Evolutionary conservation across 257 asterid species (phyloP).

Genomic region (Solanum pinnatisectum): DNA sequence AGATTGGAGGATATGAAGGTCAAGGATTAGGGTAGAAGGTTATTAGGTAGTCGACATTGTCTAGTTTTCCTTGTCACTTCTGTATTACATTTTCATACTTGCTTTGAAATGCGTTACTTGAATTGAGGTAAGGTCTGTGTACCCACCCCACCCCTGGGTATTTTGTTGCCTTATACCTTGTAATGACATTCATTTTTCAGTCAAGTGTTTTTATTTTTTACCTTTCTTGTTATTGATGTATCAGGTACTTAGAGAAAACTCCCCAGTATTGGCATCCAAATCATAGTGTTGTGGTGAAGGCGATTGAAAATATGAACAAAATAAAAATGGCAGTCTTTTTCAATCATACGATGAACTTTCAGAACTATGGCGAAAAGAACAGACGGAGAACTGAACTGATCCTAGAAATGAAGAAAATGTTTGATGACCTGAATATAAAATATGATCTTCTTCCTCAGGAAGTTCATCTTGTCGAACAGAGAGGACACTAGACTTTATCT

Average conservation of each 20-base stretch:
- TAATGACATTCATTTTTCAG: neutral
- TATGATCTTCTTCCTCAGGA: constrained; percentile 80
- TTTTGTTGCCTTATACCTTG: neutral
- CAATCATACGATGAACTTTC: constrained; percentile 84
- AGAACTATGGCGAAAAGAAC: constrained; percentile 51
- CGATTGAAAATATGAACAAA: constrained; percentile 83
- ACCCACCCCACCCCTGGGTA: neutral
- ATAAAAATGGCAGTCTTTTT: constrained; percentile 61
- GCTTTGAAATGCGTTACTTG: neutral
- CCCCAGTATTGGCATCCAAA: constrained; percentile 74
- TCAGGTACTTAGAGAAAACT: constrained; percentile 62
- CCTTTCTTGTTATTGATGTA: neutral
- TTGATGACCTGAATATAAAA: constrained; percentile 63
- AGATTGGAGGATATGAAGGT: neutral
- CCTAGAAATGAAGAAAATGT: constrained; percentile 63
- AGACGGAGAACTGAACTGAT: constrained; percentile 53
- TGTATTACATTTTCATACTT: neutral
- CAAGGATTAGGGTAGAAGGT: neutral
- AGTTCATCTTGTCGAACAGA: constrained; percentile 44
- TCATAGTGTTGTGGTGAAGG: constrained; percentile 81
- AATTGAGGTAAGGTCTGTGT: neutral
- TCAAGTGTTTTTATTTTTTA: neutral
- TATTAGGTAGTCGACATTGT: neutral
- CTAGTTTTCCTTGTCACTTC: neutral
- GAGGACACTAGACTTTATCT: constrained; percentile 10